A percentile compares a stretch with the other conserved stretches of the same genome.
Evolutionary conservation across 2,329 filamentous ascomycete species (phyloP).

Genomic region (Tolypocladium album): DNA sequence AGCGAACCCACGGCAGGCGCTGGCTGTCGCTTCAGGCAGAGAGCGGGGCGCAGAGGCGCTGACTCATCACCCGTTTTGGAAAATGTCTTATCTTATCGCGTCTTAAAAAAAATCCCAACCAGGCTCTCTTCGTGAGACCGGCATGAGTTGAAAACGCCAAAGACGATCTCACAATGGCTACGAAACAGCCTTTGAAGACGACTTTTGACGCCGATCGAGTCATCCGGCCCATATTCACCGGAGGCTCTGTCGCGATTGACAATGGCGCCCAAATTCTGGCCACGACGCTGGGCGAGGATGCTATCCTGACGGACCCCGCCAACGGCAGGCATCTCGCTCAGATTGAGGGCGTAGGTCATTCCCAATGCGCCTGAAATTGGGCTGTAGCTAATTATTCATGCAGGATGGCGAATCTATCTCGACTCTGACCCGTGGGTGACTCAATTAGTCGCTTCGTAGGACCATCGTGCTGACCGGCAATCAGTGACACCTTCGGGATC

Average conservation of each 20-base stretch:
- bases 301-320: conserved; percentile 71
- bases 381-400: background rate
- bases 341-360: conserved; percentile 66
- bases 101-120: conserved; percentile 1
- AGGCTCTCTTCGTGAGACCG: background rate
- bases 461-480: conserved; percentile 5
- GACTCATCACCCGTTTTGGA: background rate
- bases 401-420: conserved; percentile 75
- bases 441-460: background rate
- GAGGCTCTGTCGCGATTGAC: conserved; percentile 77
- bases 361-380: too few relatives aligned
- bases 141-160: background rate
- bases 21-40: background rate
- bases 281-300: conserved; percentile 86
- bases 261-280: conserved; percentile 72
- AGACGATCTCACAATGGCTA: conserved; percentile 34
- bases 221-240: conserved; percentile 88
- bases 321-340: conserved; percentile 74
- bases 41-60: background rate
- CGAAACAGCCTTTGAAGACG: conserved; percentile 60
- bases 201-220: conserved; percentile 79
- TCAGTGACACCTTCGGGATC: conserved; percentile 78
- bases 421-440: conserved; percentile 49
- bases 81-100: conserved; percentile 2
- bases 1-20: background rate